A percentile compares a stretch with the other conserved stretches of the same genome.
phyloP scores from a whole-genome alignment of 805 yeast genomes.

The Helenozyma rhizophorensis region DNA sequence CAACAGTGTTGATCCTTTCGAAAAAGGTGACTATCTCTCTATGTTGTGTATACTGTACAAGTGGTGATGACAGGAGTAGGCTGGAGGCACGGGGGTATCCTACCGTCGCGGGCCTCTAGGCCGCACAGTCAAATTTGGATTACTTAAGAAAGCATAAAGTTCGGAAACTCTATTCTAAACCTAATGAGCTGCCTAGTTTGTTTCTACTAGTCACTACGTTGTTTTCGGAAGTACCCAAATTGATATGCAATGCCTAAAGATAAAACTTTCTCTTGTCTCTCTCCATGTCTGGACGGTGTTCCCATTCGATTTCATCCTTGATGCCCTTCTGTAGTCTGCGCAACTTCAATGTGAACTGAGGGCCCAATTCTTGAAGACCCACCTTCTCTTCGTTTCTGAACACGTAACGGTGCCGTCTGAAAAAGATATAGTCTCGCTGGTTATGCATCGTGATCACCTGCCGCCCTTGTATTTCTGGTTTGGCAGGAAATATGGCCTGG shows the following conservation, averaged over 20 bases:
- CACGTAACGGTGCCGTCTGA: conserved; percentile 90
- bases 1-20: too few species aligned
- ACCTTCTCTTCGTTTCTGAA: conserved; percentile 88
- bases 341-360: conserved; percentile 87
- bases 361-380: conserved; percentile 94
- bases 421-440: conserved; percentile 92
- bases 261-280: conserved; percentile 91
- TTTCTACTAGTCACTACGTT: too few species aligned
- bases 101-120: too few species aligned
- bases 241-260: conserved; percentile 38
- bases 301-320: conserved; percentile 93
- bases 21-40: too few species aligned
- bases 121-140: too few species aligned
- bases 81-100: too few species aligned
- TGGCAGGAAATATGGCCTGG: conserved; percentile 87
- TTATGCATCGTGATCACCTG: conserved; percentile 95
- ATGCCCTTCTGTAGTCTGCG: conserved; percentile 90
- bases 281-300: conserved; percentile 94
- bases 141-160: too few species aligned
- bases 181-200: too few species aligned
- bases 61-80: too few species aligned
- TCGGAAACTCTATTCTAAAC: too few species aligned
- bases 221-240: not conserved
- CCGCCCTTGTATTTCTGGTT: conserved; percentile 91
- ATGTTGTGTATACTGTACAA: too few species aligned